Base-by-base conservation (phyloP, 495 filamentous ascomycete species). In the Penicillium soppii region DNA sequence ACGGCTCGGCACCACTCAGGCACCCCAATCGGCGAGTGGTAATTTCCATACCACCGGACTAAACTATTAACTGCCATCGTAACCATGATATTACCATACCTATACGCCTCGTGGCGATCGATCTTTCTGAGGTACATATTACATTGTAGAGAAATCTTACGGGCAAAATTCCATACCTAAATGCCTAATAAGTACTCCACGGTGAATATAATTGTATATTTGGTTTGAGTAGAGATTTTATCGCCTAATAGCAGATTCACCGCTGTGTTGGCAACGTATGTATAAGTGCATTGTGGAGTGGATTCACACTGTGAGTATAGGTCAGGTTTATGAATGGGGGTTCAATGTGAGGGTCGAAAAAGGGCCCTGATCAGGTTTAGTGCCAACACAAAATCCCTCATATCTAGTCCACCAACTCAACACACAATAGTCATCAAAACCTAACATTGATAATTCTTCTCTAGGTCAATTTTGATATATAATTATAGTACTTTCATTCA, bases 361-460 rank as follows among this genome's bases (percentile, higher is more conserved):
- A 9, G 13, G 26, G 52, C 47, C 62, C 56, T 56, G 55, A 65
- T 47, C 20, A 5, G 53, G 62, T 48, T 58, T 65, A 62, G 62
- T 33, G 40, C 7, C 20, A 50, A 45, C 54, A 66, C 56, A 61
- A 66, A 66, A 66, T 66, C 51, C 62, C 62, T 66, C 62, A 66
- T 66, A 65, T 47, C 22, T n/a, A 55, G 27, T 36, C 39, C 56
- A 48, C 50, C 43, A 45, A 47, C 47, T 51, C 51, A 30, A 55
- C 54, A 53, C 50, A 54, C 47, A 53, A 57, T 53, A 47, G 55
- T 61, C 54, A 62, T 53, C 52, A 40, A 43, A 21, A 54, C 50
- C n/a, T n/a, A n/a, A n/a, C n/a, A n/a, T n/a, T n/a, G n/a, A n/a
- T n/a, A n/a, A n/a, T n/a, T n/a, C n/a, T 32, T 12, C 29, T 32